These are phyloP conservation scores for Mortierella sp. DNA, from an alignment of 371 early-diverging fungal genomes.

Conservation along the genomic window DNA sequence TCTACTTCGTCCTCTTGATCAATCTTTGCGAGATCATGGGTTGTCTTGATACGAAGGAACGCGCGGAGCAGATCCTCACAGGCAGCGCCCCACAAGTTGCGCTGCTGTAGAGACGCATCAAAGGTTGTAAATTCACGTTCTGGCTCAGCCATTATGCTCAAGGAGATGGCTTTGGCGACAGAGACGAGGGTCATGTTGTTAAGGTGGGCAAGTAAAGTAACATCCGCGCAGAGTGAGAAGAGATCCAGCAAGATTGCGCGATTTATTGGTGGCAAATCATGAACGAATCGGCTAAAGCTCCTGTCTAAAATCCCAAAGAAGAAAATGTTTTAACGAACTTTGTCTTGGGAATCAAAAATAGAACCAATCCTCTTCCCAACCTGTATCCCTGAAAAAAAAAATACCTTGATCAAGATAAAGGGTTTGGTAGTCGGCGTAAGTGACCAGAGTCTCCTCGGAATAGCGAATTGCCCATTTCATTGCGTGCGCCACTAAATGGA, in stretches of 20 bases:
- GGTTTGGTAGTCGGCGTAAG: conserved; percentile 46
- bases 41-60: conserved; percentile 53
- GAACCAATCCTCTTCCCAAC: not conserved
- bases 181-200: conserved; percentile 45
- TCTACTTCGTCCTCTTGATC: conserved; percentile 50
- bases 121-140: conserved; percentile 48
- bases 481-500: conserved; percentile 51
- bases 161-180: conserved; percentile 53
- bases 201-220: conserved; percentile 49
- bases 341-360: conserved; percentile 7
- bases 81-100: conserved; percentile 52
- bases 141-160: conserved; percentile 51
- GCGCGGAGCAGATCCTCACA: conserved; percentile 53
- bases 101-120: conserved; percentile 48
- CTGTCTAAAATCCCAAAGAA: conserved; percentile 23
- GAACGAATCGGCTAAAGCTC: conserved; percentile 43
- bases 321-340: not conserved
- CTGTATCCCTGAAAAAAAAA: not conserved
- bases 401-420: conserved; percentile 54
- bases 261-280: conserved; percentile 42
- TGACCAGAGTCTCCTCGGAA: conserved; percentile 51
- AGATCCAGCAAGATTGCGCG: conserved; percentile 49
- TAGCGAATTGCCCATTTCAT: conserved; percentile 56
- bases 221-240: conserved; percentile 53
- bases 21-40: conserved; percentile 50